These are phyloP conservation scores for Boeremia exigua DNA, from an alignment of 2,329 filamentous ascomycete genomes.

Conservation along the genomic window DNA sequence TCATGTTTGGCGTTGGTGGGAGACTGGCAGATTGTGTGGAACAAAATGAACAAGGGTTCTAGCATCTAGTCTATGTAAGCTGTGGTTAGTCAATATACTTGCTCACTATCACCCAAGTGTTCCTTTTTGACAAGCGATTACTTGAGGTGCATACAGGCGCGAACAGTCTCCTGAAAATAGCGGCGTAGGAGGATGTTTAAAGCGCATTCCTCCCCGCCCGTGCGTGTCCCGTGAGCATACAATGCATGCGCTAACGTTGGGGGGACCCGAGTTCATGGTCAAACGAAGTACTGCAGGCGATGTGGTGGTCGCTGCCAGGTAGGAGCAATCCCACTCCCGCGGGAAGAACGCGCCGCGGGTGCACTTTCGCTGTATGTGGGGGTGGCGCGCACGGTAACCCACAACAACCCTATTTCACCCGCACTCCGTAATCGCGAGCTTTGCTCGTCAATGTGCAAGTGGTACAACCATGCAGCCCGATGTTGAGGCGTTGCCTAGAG, in stretches of 20 bases:
- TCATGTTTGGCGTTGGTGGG: not conserved
- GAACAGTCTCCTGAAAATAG: not conserved
- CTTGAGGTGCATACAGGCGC: not conserved
- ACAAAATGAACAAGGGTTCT: not conserved
- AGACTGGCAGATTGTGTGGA: not conserved
- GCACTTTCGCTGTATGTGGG: not conserved
- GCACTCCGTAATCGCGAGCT: constrained; percentile 5
- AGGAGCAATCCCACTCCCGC: constrained; percentile 7
- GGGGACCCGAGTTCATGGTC: constrained; percentile 1
- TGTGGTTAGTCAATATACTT: not conserved
- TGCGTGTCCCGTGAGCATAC: not conserved
- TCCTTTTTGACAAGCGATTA: not conserved
- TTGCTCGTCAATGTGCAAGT: constrained; percentile 1
- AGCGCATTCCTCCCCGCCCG: not conserved
- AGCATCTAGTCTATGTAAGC: not conserved
- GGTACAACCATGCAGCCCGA: not conserved
- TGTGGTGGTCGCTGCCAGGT: not conserved
- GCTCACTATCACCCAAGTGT: not conserved
- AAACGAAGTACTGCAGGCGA: not conserved
- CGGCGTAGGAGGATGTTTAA: not conserved
- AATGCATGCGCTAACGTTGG: not conserved
- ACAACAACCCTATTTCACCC: constrained; percentile 16
- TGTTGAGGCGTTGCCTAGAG: constrained; percentile 8
- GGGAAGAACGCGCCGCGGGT: constrained; percentile 12
- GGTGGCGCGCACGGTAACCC: not conserved